Base-by-base conservation (phyloP, 2,329 filamentous ascomycete species). In the Xylaria sp. region DNA sequence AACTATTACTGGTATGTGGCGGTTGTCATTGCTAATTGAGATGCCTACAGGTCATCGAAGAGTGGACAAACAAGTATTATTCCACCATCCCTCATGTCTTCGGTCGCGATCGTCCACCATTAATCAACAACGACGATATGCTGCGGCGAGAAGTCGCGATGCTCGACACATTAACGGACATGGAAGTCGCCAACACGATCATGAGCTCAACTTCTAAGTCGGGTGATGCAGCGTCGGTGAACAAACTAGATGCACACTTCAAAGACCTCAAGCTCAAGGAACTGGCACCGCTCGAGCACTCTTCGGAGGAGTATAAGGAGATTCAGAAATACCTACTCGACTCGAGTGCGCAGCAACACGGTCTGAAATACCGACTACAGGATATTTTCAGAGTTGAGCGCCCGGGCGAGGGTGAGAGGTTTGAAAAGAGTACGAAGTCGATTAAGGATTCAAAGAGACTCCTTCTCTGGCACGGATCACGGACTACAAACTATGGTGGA, bases 391-490 rank as follows among this genome's bases (percentile, higher is more conserved):
- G 92, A 44, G 91, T 97, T 70, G 88, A 93, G 75, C 89, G 93
- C 0, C 78, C 87, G 10, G 91, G 91, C 56, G 93, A 97, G 79
- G 79, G 82, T 3, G 85, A 90, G 0, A 89, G 92, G 1, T 94
- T 94, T 75, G 79, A 87, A 7, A 81, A 86, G 49, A 89, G 86
- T 44, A 69, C 86, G 23, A 85, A 83, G 7, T 75, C 85, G 61
- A 76, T 84, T 10, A 81, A 85, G 66, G 70, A 72, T 36, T 72
- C 70, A 59, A 88, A 94, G 77, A 88, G 91, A 15, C 88, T 92
- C 15, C 87, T 97, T 1, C 85, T 97, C 2, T 97, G 93, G 93
- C 93, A 97, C 77, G 93, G 93, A 86, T 85, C 31, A 94, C 92
- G 59, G 96, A 97, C 78, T 96, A 89, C 73, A 31, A 60, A 60